Evolutionary conservation across 768 basidiomycete genomes (phyloP).

Genomic region (Fibroporia radiculosa): DNA sequence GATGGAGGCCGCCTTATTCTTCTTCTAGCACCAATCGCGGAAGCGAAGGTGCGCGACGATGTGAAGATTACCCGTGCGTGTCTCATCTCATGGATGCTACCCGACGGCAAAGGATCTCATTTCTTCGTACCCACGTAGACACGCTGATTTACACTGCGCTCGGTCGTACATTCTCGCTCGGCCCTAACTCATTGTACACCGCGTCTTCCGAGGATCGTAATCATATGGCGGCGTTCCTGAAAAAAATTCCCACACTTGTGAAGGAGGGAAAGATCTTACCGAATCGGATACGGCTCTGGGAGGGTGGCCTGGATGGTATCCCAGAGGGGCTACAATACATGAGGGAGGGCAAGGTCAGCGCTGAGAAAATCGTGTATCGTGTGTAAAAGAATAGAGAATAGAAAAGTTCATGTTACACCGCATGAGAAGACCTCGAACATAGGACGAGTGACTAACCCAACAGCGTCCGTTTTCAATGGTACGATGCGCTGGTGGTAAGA

Average conservation of each 20-base stretch:
- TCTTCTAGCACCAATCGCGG: conserved; percentile 1
- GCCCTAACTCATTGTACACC: conserved; percentile 4
- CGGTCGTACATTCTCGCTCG: conserved; percentile 4
- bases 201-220: conserved; percentile 6
- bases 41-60: conserved; percentile 10
- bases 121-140: no score
- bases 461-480: no score
- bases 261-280: conserved; percentile 14
- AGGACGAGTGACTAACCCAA: no score
- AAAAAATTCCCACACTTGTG: conserved; percentile 11
- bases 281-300: conserved; percentile 11
- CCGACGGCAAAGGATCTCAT: no score
- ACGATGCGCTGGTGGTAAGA: no score
- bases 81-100: no score
- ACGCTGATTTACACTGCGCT: conserved; percentile 8
- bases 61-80: conserved; percentile 12
- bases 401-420: no score
- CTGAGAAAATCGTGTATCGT: conserved; percentile 18
- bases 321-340: conserved; percentile 16
- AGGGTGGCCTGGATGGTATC: conserved; percentile 13
- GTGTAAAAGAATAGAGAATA: no score
- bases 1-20: conserved; percentile 8
- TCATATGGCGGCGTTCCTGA: conserved; percentile 10
- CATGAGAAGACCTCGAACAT: no score
- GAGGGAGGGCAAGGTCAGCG: conserved; percentile 21